These are phyloP conservation scores for Cladorrhinum sp. DNA, from an alignment of 2,329 filamentous ascomycete species.

Conservation along the genomic window DNA sequence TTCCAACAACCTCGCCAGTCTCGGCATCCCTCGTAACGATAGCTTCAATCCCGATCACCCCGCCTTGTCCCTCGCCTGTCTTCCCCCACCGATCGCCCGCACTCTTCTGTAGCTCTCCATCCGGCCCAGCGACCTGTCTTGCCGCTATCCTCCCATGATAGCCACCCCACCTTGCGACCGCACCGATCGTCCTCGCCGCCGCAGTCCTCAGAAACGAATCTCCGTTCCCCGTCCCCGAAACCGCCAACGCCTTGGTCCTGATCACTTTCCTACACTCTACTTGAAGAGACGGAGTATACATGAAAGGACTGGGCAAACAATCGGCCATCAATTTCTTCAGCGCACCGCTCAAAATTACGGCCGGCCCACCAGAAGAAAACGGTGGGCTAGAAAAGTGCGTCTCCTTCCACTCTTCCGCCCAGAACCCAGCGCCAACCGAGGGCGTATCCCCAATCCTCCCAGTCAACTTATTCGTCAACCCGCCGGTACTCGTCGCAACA, in stretches of 20 bases:
- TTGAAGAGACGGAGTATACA: slow-evolving; percentile 35
- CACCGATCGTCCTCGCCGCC: slow-evolving; percentile 68
- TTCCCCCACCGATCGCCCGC: slow-evolving; percentile 70
- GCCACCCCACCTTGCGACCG: slow-evolving; percentile 64
- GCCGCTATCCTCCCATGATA: slow-evolving; percentile 56
- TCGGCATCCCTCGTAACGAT: slow-evolving; percentile 43
- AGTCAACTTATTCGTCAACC: slow-evolving; percentile 83
- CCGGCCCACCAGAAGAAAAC: slow-evolving; percentile 25
- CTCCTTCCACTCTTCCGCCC: slow-evolving; percentile 79
- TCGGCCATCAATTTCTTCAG: slow-evolving; percentile 53
- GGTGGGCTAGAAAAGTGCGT: slow-evolving; percentile 31
- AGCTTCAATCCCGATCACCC: slow-evolving; percentile 78
- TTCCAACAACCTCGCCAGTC: slow-evolving; percentile 41
- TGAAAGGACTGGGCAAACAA: slow-evolving; percentile 53
- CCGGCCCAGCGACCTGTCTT: slow-evolving; percentile 62
- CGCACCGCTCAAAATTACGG: slow-evolving; percentile 40
- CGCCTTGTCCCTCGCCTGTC: slow-evolving; percentile 77
- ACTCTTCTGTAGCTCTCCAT: slow-evolving; percentile 70
- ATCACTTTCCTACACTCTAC: slow-evolving; percentile 6
- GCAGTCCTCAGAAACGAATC: slow-evolving; percentile 76
- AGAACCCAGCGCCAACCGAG: slow-evolving; percentile 79
- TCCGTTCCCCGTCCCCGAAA: slow-evolving; percentile 83
- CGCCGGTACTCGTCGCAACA: slow-evolving; percentile 66
- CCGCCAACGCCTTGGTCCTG: slow-evolving; percentile 49
- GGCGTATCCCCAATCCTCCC: slow-evolving; percentile 86